Evolutionary conservation across 257 asterid species (phyloP).

Genomic region (Ilex aquifolium): DNA sequence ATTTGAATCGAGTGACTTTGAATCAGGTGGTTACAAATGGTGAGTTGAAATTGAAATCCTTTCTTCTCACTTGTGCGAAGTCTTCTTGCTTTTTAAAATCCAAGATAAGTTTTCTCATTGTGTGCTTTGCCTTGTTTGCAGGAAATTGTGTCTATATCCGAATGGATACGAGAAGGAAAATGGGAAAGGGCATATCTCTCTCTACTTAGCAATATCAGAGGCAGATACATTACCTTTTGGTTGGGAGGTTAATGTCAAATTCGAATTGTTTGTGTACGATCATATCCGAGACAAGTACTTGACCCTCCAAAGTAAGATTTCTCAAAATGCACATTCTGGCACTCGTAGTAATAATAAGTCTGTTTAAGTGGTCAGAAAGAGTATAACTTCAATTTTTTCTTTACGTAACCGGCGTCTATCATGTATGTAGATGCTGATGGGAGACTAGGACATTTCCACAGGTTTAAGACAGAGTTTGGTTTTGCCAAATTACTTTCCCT

Average conservation of each 20-base stretch:
- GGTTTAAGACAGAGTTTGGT: conserved; percentile 6
- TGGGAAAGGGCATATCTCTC: conserved; percentile 6
- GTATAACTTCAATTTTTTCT: neutral
- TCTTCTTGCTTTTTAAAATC: too few species aligned
- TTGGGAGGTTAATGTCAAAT: conserved; percentile 8
- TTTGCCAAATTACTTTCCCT: neutral
- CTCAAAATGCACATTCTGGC: neutral
- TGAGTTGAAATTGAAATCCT: too few species aligned
- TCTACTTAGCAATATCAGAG: conserved; percentile 9
- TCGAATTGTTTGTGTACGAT: conserved; percentile 4
- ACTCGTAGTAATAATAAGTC: too few species aligned
- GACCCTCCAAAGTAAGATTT: conserved; percentile 1
- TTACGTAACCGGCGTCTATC: neutral
- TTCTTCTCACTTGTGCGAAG: too few species aligned
- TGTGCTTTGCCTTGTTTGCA: neutral
- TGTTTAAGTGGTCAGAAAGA: neutral
- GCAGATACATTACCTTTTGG: conserved; percentile 3
- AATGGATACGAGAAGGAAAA: conserved; percentile 4
- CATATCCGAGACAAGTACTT: conserved; percentile 10
- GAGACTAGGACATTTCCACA: neutral
- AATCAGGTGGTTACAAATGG: too few species aligned
- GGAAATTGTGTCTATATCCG: conserved; percentile 11
- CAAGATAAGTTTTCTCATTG: too few species aligned
- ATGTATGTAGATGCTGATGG: neutral
- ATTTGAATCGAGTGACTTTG: too few species aligned